Percentiles rank a stretch among this genome's conserved stretches.
phyloP scores from a whole-genome alignment of 1,139 yeast genomes.

The Casaregolazyma lundiana region DNA sequence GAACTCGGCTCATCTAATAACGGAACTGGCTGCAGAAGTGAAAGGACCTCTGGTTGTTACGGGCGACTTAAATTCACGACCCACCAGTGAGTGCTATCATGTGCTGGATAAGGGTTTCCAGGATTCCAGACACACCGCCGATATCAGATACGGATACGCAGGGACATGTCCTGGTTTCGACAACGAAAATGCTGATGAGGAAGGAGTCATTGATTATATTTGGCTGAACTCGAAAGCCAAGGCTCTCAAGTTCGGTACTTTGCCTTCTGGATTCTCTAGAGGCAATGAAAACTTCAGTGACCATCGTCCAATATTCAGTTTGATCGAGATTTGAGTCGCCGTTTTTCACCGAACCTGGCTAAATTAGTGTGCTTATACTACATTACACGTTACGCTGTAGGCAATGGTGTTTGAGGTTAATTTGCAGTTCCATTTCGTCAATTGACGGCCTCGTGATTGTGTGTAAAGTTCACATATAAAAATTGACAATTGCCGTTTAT shows the following conservation, averaged over 20 bases:
- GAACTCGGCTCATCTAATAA: constrained; percentile 46
- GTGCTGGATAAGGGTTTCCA: constrained; percentile 35
- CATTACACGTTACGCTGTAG: too few species aligned
- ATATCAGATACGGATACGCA: constrained; percentile 17
- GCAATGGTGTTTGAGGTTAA: too few species aligned
- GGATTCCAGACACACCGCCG: constrained; percentile 30
- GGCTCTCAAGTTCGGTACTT: constrained; percentile 30
- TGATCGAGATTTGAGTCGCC: constrained; percentile 28
- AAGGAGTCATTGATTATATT: constrained; percentile 47
- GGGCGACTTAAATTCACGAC: constrained; percentile 58
- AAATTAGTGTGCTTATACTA: too few species aligned
- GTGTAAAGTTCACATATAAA: too few species aligned
- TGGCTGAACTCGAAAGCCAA: constrained; percentile 35
- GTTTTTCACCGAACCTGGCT: too few species aligned
- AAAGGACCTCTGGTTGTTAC: constrained; percentile 20
- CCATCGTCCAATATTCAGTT: constrained; percentile 52
- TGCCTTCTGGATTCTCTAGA: constrained; percentile 46
- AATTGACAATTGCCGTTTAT: too few species aligned
- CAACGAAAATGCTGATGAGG: constrained; percentile 25
- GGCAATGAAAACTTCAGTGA: constrained; percentile 47
- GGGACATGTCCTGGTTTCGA: constrained; percentile 49
- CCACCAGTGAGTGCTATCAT: constrained; percentile 46
- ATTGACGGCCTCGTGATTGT: too few species aligned
- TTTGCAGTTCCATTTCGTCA: too few species aligned
- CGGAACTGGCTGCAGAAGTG: constrained; percentile 37